A percentile compares a stretch with the other conserved stretches of the same genome.
Evolutionary conservation across 495 filamentous ascomycete species (phyloP).

Genomic region (Aspergillus nidulans): DNA sequence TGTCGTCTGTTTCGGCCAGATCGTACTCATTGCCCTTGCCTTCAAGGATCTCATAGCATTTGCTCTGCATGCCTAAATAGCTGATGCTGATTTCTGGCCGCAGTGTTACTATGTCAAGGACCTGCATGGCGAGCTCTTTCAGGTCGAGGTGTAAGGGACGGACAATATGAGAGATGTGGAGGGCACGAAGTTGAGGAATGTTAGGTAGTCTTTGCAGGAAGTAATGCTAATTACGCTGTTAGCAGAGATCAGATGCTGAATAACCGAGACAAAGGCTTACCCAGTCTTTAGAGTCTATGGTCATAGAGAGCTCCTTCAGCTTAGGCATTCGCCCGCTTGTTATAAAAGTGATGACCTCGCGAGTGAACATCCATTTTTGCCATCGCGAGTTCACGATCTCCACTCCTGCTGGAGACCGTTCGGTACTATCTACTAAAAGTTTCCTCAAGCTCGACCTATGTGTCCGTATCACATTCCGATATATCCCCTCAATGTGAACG

Average conservation of each 20-base stretch:
- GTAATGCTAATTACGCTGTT: slow-evolving; percentile 57
- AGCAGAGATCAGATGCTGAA: neutral
- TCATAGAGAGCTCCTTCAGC: slow-evolving; percentile 70
- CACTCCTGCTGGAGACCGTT: slow-evolving; percentile 36
- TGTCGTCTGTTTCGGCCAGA: slow-evolving; percentile 31
- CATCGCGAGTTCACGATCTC: slow-evolving; percentile 43
- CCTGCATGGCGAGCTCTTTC: slow-evolving; percentile 75
- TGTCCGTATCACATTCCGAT: slow-evolving; percentile 64
- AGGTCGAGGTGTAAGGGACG: slow-evolving; percentile 56
- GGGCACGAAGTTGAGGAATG: slow-evolving; percentile 67
- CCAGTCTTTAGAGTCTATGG: slow-evolving; percentile 82
- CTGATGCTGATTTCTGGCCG: slow-evolving; percentile 80
- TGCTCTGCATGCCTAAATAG: slow-evolving; percentile 74
- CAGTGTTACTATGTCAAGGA: slow-evolving; percentile 80
- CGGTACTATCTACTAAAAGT: slow-evolving; percentile 71
- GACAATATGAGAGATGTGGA: slow-evolving; percentile 73
- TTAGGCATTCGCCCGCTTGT: slow-evolving; percentile 78
- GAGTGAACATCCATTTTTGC: slow-evolving; percentile 72
- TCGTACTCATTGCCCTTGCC: slow-evolving; percentile 44
- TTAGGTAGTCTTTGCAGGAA: slow-evolving; percentile 80
- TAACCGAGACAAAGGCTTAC: slow-evolving; percentile 42
- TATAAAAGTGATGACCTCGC: slow-evolving; percentile 71
- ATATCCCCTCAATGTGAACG: slow-evolving; percentile 71
- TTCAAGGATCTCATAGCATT: slow-evolving; percentile 90
- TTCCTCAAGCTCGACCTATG: slow-evolving; percentile 73